Base-by-base conservation (phyloP, 2,329 filamentous ascomycete species). In the Pseudofabraea citricarpa region DNA sequence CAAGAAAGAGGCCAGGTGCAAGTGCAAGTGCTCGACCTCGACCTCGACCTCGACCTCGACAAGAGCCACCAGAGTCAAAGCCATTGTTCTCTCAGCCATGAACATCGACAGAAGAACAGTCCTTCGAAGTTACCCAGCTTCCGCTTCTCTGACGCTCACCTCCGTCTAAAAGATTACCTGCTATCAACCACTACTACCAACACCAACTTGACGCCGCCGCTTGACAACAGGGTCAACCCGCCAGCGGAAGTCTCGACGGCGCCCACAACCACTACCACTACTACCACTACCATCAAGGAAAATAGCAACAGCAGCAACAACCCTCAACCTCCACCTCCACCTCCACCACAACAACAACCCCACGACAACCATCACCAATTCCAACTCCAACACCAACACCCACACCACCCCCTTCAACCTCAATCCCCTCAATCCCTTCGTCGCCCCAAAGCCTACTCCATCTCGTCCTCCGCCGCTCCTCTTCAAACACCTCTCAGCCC, bases 51-150 rank as follows among this genome's bases (percentile, higher is more conserved):
- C 27, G 27, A 31, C 27, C 3, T 31, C 27, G 6, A n/a, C n/a
- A n/a, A n/a, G n/a, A n/a, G n/a, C n/a, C n/a, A n/a, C n/a, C n/a
- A n/a, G n/a, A n/a, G n/a, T n/a, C n/a, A n/a, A n/a, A n/a, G n/a
- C n/a, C n/a, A n/a, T n/a, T n/a, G n/a, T 7, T 16, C 29, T 12
- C n/a, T 15, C n/a, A 32, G n/a, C 7, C 29, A 32, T 15, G 18
- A 32, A 15, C 29, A 37, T 22, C 35, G 35, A 13, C 18, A 8
- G 18, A 37, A 22, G 35, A 19, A 37, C 35, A 22, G 35, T 37
- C 35, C 35, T n/a, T 37, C 35, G 12, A 37, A 37, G 21, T 20
- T 37, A 12, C 35, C 35, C 16, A 37, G 35, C 15, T 37, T 21
- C 20, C 35, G 35, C 35, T 37, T 37, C 21, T 21, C 8, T n/a